phyloP scores from a whole-genome alignment of 345 rosid species.

The Lumnitzera littorea region DNA sequence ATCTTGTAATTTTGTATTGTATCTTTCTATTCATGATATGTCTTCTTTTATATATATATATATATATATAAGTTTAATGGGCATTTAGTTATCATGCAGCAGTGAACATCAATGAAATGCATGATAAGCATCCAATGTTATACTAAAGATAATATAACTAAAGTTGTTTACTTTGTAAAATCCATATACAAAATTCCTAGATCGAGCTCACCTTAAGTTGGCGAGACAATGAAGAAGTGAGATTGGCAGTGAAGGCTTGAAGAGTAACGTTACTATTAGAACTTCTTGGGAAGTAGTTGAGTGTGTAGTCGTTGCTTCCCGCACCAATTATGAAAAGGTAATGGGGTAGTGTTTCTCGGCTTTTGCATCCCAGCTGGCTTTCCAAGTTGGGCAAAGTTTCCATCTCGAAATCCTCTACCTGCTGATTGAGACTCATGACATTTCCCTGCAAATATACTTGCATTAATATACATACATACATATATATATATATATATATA shows the following conservation, averaged over 20 bases:
- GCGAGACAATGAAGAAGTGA: conserved; percentile 26
- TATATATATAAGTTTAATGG: no score
- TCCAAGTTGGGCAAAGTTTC: conserved; percentile 30
- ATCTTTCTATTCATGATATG: no score
- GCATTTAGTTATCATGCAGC: no score
- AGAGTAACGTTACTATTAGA: conserved; percentile 16
- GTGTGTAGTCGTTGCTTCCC: conserved; percentile 62
- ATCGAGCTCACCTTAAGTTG: conserved; percentile 34
- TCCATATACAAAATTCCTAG: not conserved
- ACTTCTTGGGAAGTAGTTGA: conserved; percentile 38
- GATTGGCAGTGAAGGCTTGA: conserved; percentile 35
- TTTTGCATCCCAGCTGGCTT: conserved; percentile 12
- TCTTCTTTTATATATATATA: no score
- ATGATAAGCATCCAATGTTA: no score
- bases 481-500: no score
- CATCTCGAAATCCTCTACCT: conserved; percentile 39
- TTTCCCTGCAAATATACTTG: conserved; percentile 23
- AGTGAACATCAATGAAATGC: no score
- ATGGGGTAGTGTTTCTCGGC: conserved; percentile 10
- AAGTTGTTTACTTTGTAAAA: no score
- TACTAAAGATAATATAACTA: no score
- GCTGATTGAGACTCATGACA: conserved; percentile 40
- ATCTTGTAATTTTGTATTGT: no score
- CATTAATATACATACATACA: no score
- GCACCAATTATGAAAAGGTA: conserved; percentile 45